These are phyloP conservation scores for Xylariaceae sp. DNA, from an alignment of 2,329 filamentous ascomycete species.

Conservation along the genomic window DNA sequence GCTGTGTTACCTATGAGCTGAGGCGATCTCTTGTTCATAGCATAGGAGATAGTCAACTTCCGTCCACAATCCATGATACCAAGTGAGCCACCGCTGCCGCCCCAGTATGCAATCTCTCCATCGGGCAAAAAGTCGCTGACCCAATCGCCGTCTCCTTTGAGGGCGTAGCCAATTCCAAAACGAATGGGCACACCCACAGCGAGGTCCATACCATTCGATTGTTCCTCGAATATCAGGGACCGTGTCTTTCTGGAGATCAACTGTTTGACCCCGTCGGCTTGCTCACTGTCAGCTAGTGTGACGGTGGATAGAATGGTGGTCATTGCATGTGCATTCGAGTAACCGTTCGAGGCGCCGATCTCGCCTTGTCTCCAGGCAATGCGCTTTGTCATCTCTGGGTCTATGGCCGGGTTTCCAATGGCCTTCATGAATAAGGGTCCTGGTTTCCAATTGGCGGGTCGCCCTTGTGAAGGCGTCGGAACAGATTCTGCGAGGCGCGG, in stretches of 20 bases:
- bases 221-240: conserved; percentile 44
- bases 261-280: conserved; percentile 11
- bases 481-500: conserved; percentile 36
- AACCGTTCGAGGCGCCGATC: conserved; percentile 43
- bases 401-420: conserved; percentile 24
- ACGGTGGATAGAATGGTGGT: conserved; percentile 51
- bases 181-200: conserved; percentile 34
- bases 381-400: conserved; percentile 22
- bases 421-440: conserved; percentile 32
- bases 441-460: conserved; percentile 9
- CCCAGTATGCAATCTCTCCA: conserved; percentile 30
- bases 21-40: conserved; percentile 21
- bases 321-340: conserved; percentile 43
- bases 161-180: conserved; percentile 42
- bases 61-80: conserved; percentile 24
- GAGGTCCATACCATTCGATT: conserved; percentile 40
- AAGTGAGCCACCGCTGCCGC: conserved; percentile 24
- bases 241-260: conserved; percentile 41
- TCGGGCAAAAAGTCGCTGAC: conserved; percentile 30
- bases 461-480: conserved; percentile 20
- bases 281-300: conserved; percentile 44
- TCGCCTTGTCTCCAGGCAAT: conserved; percentile 38
- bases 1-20: conserved; percentile 16
- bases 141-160: conserved; percentile 30
- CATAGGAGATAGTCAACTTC: conserved; percentile 23